Evolutionary conservation across 148 eudicot genomes (phyloP).

Genomic region (Rheum nobile): DNA sequence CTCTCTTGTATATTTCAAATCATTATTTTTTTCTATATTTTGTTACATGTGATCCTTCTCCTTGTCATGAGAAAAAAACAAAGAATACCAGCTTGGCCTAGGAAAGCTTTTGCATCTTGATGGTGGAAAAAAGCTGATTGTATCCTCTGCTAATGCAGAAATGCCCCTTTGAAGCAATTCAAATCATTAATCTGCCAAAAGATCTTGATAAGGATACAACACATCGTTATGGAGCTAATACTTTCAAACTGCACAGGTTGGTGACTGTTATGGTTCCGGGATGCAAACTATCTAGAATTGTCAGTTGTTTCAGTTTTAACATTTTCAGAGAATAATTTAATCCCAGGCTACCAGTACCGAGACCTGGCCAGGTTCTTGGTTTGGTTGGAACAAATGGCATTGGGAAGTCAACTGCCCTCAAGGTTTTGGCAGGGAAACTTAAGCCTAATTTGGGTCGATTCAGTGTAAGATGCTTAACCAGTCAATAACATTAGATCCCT

Average conservation of each 20-base stretch:
- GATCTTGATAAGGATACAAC: conserved; percentile 96
- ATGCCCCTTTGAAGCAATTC: conserved; percentile 98
- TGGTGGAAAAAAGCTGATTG: not conserved
- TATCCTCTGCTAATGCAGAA: conserved; percentile 33
- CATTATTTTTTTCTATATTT: not conserved
- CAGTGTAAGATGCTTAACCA: conserved; percentile 30
- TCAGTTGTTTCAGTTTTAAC: conserved; percentile 8
- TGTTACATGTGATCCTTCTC: not conserved
- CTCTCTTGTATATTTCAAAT: not conserved
- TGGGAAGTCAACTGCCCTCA: conserved; percentile 95
- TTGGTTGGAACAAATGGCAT: conserved; percentile 99
- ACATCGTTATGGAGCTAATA: conserved; percentile 95
- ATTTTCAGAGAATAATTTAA: not conserved
- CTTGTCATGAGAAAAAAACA: not conserved
- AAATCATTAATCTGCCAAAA: conserved; percentile 89
- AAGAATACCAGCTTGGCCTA: not conserved
- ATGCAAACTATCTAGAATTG: not conserved
- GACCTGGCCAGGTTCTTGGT: conserved; percentile 99
- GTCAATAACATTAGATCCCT: not conserved
- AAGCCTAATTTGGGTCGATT: conserved; percentile 95
- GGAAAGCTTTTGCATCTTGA: not conserved
- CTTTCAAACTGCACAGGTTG: conserved; percentile 91
- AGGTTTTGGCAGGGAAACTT: conserved; percentile 95
- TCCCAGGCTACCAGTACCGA: conserved; percentile 85
- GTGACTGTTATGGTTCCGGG: conserved; percentile 7